Conservation (phyloP, 2,329 filamentous ascomycete genomes). For the Fusarium caatingaense region DNA sequence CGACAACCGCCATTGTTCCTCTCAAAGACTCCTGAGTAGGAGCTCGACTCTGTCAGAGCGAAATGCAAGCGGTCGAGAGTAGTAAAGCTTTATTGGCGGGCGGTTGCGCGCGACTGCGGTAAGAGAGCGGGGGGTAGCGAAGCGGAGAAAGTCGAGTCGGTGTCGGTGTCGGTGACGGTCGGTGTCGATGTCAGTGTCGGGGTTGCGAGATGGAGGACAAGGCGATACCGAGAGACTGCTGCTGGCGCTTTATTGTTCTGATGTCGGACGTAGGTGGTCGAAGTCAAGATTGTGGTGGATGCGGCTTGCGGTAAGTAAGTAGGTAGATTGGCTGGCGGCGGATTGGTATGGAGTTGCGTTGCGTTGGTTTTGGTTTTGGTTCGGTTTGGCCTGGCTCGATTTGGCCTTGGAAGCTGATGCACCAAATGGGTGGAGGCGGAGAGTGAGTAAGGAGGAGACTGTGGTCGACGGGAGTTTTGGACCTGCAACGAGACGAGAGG, state of each 20-base stretch:
- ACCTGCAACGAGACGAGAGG: slow-evolving; percentile 22
- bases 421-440: slow-evolving; percentile 37
- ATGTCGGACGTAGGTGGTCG: slow-evolving; percentile 32
- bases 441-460: slow-evolving; percentile 28
- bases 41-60: slow-evolving; percentile 46
- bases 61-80: slow-evolving; percentile 42
- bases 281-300: slow-evolving; percentile 38
- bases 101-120: slow-evolving; percentile 39
- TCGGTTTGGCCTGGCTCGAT: slow-evolving; percentile 5
- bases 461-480: slow-evolving; percentile 17
- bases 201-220: slow-evolving; percentile 14
- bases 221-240: slow-evolving; percentile 3
- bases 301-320: slow-evolving; percentile 34
- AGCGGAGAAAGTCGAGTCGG: slow-evolving; percentile 30
- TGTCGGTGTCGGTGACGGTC: slow-evolving; percentile 11
- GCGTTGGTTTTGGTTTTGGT: slow-evolving; percentile 20
- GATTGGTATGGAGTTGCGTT: slow-evolving; percentile 40
- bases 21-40: slow-evolving; percentile 54
- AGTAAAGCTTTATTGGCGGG: slow-evolving; percentile 42
- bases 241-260: slow-evolving; percentile 14
- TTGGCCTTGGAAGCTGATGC: slow-evolving; percentile 26
- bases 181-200: slow-evolving; percentile 6
- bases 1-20: slow-evolving; percentile 67
- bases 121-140: slow-evolving; percentile 30
- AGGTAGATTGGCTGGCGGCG: slow-evolving; percentile 11